Base-by-base conservation (phyloP, 169 alveolate species). In the Cryptosporidium sp. region DNA sequence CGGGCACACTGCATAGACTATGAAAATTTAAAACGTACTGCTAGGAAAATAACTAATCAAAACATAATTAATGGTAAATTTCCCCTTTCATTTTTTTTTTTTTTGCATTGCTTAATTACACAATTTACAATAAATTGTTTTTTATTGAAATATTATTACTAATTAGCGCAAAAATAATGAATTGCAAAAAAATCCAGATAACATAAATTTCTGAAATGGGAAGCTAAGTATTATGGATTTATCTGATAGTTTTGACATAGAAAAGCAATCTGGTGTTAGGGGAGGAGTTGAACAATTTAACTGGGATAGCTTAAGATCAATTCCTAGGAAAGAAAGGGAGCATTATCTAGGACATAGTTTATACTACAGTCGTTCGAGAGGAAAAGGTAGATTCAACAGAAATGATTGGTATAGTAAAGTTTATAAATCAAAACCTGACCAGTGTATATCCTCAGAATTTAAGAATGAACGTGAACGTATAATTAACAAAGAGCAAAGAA, bases 261-360 rank as follows among this genome's bases (percentile, higher is more conserved):
- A 31, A 35, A 73, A 43, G 39, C 59, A 59, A 55, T 31, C 70
- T 55, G 86, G 86, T 18, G 58, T 58, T 12, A 73, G 86, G 43
- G 86, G 86, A 16, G 86, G 86, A 10, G 59, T 16, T 35, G 86
- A 73, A 33, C 43, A 43, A 33, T 73, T 73, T 73, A 14, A 23
- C 35, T 73, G 86, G 86, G 71, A 52, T 1, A 55, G 71, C 45
- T 14, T 73, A 69, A 73, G 65, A 51, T 73, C 86, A n/a, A 73
- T 73, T n/a, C 71, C 86, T 35, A 73, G 71, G 7, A 73, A 68
- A 16, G 86, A 73, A 73, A 52, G 86, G n/a, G 86, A 73, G 8
- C 86, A 73, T 41, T 73, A 73, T 73, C 70, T 73, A 21, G 86
- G 86, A 3, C 86, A 73, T n/a, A 73, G 86, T 73, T 31, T 73